Evolutionary conservation across 2,329 filamentous ascomycete species (phyloP).

Genomic region (Anthostomella pinea): DNA sequence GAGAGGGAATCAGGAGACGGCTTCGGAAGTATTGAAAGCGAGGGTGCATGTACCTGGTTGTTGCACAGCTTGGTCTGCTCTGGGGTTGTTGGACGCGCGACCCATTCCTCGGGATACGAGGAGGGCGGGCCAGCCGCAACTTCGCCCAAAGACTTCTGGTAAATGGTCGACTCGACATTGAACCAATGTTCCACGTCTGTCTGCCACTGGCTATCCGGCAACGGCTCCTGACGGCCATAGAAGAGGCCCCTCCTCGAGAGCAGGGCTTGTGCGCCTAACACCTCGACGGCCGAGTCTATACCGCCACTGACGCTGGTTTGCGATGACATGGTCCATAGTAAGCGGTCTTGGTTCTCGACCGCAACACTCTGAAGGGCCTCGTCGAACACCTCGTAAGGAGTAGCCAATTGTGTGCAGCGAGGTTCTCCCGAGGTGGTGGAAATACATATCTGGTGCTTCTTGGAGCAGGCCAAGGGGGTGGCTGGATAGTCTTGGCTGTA

Average conservation of each 20-base stretch:
- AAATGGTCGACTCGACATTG: background rate
- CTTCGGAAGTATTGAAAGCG: too few relatives aligned
- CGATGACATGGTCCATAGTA: too few relatives aligned
- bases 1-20: too few relatives aligned
- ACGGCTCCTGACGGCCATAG: background rate
- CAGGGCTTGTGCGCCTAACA: background rate
- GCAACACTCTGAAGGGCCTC: too few relatives aligned
- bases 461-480: too few relatives aligned
- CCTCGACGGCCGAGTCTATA: background rate
- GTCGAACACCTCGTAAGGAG: too few relatives aligned
- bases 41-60: too few relatives aligned
- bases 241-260: background rate
- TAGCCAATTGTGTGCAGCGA: too few relatives aligned
- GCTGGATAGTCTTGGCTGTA: too few relatives aligned
- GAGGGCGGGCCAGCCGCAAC: background rate
- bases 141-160: background rate
- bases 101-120: background rate
- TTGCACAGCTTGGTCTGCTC: background rate
- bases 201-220: background rate
- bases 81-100: background rate
- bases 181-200: conserved; percentile 1
- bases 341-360: too few relatives aligned
- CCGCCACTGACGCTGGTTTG: background rate
- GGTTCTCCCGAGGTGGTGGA: too few relatives aligned
- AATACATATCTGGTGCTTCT: too few relatives aligned